Percentiles rank a stretch among this genome's conserved stretches.
Conservation (phyloP, 148 eudicot genomes). For the Diospyros kaki region DNA sequence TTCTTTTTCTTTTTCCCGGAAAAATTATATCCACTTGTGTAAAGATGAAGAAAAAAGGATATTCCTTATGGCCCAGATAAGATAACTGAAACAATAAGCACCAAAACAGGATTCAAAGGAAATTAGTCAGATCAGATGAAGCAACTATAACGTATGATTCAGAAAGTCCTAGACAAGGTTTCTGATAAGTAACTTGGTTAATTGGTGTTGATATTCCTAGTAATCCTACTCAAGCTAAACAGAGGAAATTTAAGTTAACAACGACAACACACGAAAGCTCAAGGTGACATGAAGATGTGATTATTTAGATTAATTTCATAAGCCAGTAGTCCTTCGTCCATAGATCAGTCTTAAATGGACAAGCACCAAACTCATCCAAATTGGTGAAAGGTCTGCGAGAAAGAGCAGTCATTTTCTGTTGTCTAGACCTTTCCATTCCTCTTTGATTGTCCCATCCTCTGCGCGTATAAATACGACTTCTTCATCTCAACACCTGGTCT, state of each 20-base stretch:
- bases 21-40: conserved; percentile 5
- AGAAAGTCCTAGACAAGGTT: too few relatives aligned
- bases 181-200: not conserved
- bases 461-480: conserved; percentile 33
- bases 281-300: too few relatives aligned
- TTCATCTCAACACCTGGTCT: conserved; percentile 4
- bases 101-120: not conserved
- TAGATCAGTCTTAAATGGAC: not conserved
- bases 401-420: conserved; percentile 33
- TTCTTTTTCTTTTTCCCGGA: too few relatives aligned
- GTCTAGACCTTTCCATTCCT: conserved; percentile 52
- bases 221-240: too few relatives aligned
- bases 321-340: not conserved
- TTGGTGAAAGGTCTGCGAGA: conserved; percentile 16
- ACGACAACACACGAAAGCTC: too few relatives aligned
- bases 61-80: not conserved
- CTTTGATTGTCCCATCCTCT: conserved; percentile 9
- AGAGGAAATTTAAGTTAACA: too few relatives aligned
- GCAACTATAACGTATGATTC: too few relatives aligned
- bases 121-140: not conserved
- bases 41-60: not conserved
- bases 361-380: not conserved
- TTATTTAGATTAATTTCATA: too few relatives aligned
- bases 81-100: conserved; percentile 9
- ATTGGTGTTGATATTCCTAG: not conserved